Conservation (phyloP, 306 rosid genomes). For the Pterocarpus macrocarpus region DNA sequence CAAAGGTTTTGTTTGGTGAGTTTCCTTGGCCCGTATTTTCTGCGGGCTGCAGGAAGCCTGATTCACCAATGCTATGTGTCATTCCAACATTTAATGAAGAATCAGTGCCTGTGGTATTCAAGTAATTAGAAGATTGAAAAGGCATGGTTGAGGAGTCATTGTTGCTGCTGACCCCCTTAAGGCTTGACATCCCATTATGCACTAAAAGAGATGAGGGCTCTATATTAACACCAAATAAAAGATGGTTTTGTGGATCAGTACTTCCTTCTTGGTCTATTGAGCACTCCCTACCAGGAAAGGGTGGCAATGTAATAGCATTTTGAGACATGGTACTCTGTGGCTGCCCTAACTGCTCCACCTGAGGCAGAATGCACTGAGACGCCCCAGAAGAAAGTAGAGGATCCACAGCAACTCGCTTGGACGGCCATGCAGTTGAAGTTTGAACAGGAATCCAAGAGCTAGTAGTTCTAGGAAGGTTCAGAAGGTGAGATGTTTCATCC, state of each 20-base stretch:
- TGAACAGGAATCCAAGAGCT: constrained; percentile 67
- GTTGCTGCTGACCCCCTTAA: constrained; percentile 71
- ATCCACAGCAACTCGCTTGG: constrained; percentile 85
- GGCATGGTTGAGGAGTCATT: constrained; percentile 61
- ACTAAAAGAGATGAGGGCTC: constrained; percentile 85
- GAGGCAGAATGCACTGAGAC: constrained; percentile 76
- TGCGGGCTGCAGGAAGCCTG: constrained; percentile 74
- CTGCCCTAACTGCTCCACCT: constrained; percentile 74
- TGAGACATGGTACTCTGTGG: constrained; percentile 65
- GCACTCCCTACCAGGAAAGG: constrained; percentile 97
- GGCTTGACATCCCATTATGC: constrained; percentile 81
- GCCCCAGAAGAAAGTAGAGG: constrained; percentile 80
- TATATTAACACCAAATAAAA: constrained; percentile 90
- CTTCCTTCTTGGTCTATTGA: constrained; percentile 82
- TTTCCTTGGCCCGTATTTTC: constrained; percentile 74
- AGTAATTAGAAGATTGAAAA: constrained; percentile 76
- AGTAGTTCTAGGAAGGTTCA: constrained; percentile 69
- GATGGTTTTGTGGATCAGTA: constrained; percentile 84
- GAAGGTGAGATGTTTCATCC: constrained; percentile 77
- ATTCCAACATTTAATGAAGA: constrained; percentile 71
- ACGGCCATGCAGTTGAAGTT: constrained; percentile 74
- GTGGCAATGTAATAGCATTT: constrained; percentile 78
- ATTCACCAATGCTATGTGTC: constrained; percentile 72
- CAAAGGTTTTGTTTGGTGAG: constrained; percentile 76
- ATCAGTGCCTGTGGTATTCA: constrained; percentile 66